Percentiles rank a stretch among this genome's conserved stretches.
phyloP scores from a whole-genome alignment of 2,329 filamentous ascomycete genomes.

The Alternaria conjuncta region DNA sequence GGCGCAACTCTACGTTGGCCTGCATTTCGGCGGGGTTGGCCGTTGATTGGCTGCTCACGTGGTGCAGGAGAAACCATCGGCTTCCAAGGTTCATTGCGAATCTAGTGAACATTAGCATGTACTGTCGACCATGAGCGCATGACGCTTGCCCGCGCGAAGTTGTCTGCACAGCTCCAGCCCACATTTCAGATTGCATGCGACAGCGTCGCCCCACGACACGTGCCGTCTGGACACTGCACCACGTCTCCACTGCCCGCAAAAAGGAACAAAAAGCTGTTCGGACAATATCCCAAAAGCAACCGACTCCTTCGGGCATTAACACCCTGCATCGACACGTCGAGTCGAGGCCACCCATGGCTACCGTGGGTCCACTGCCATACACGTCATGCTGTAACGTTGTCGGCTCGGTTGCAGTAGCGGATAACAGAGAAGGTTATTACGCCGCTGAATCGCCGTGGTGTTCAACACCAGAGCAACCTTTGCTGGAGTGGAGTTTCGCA shows the following conservation, averaged over 20 bases:
- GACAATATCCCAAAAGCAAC: not conserved
- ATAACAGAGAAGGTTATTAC: not conserved
- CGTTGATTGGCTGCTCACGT: not conserved
- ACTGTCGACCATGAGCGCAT: not conserved
- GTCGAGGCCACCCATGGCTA: not conserved
- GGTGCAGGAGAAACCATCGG: not conserved
- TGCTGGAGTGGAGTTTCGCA: not conserved
- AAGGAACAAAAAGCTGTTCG: not conserved
- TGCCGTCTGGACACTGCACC: not conserved
- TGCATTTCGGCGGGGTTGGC: not conserved
- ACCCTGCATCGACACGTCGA: conserved; percentile 9
- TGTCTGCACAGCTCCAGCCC: not conserved
- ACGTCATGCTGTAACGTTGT: conserved; percentile 11
- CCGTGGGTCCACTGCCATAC: not conserved
- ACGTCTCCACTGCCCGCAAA: not conserved
- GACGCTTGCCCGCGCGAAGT: not conserved
- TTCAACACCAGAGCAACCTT: conserved; percentile 3
- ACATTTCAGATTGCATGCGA: not conserved
- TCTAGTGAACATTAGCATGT: not conserved
- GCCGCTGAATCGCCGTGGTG: conserved; percentile 5
- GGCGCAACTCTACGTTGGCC: not conserved
- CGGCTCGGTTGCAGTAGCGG: conserved; percentile 11
- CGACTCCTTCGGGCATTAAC: not conserved
- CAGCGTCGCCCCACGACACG: not conserved
- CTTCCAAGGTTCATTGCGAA: not conserved